These are phyloP conservation scores for Podaxis sp. DNA, from an alignment of 768 basidiomycete genomes.

Conservation along the genomic window DNA sequence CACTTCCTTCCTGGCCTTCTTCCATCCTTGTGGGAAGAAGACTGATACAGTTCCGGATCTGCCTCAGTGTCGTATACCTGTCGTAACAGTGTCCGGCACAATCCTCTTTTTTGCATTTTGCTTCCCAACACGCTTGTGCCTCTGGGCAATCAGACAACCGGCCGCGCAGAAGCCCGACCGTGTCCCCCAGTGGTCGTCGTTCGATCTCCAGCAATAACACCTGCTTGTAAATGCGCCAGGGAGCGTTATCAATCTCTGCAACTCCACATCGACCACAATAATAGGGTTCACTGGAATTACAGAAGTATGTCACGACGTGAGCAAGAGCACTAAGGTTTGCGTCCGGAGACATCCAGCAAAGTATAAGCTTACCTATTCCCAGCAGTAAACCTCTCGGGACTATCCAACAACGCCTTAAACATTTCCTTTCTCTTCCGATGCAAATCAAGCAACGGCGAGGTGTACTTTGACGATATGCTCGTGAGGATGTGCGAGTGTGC, in stretches of 20 bases:
- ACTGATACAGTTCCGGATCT: slow-evolving; percentile 57
- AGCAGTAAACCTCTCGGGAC: slow-evolving; percentile 57
- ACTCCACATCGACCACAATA: slow-evolving; percentile 56
- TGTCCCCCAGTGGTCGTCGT: slow-evolving; percentile 56
- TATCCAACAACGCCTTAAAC: slow-evolving; percentile 50
- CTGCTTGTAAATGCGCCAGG: slow-evolving; percentile 63
- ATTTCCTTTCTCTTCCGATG: slow-evolving; percentile 52
- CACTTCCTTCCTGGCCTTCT: slow-evolving; percentile 1
- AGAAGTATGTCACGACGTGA: neutral
- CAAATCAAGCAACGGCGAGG: slow-evolving; percentile 54
- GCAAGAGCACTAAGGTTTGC: neutral
- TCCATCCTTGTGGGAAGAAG: slow-evolving; percentile 43
- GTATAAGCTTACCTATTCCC: slow-evolving; percentile 37
- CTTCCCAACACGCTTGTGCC: slow-evolving; percentile 61
- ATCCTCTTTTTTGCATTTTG: slow-evolving; percentile 45
- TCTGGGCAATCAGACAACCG: slow-evolving; percentile 56
- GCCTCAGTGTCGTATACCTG: slow-evolving; percentile 51
- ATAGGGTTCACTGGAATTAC: slow-evolving; percentile 27
- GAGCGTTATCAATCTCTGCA: slow-evolving; percentile 51
- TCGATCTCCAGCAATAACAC: slow-evolving; percentile 59
- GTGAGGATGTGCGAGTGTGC: slow-evolving; percentile 41
- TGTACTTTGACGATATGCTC: slow-evolving; percentile 48
- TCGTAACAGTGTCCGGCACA: slow-evolving; percentile 63
- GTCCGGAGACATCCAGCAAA: too few species aligned
- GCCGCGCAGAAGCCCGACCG: slow-evolving; percentile 35